A percentile compares a stretch with the other conserved stretches of the same genome.
Evolutionary conservation across 768 basidiomycete species (phyloP).

Genomic region (Amanita muscaria): DNA sequence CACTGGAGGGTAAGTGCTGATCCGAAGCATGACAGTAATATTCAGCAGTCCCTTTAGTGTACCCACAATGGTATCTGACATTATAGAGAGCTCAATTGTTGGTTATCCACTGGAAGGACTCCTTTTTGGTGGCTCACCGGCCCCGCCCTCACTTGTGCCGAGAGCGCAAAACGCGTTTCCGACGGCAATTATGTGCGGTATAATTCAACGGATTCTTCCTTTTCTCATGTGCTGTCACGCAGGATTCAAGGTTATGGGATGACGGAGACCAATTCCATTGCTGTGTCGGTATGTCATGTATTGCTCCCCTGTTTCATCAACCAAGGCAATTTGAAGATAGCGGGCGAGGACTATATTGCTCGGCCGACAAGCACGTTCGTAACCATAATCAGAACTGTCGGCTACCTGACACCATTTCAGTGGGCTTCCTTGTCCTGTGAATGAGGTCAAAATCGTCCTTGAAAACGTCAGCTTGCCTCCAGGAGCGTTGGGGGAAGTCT

Average conservation of each 20-base stretch:
- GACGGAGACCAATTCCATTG: constrained; percentile 46
- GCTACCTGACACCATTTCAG: constrained; percentile 13
- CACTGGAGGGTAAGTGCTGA: constrained; percentile 33
- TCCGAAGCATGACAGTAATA: not conserved
- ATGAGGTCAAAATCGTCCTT: constrained; percentile 36
- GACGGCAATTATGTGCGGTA: constrained; percentile 18
- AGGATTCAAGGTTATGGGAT: constrained; percentile 38
- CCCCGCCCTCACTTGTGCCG: constrained; percentile 26
- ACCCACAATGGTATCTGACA: constrained; percentile 46
- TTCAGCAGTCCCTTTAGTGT: constrained; percentile 23
- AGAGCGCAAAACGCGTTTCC: constrained; percentile 29
- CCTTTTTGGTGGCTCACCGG: constrained; percentile 34
- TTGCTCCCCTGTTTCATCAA: not conserved
- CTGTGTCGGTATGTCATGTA: constrained; percentile 22
- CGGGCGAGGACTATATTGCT: constrained; percentile 41
- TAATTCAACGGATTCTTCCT: no score
- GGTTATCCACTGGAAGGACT: constrained; percentile 29
- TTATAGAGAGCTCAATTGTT: constrained; percentile 32
- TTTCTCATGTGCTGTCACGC: not conserved
- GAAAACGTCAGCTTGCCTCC: constrained; percentile 21
- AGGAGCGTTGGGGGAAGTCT: constrained; percentile 32
- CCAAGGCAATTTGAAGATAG: constrained; percentile 16
- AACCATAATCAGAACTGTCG: not conserved
- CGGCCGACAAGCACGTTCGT: constrained; percentile 40
- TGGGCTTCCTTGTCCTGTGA: constrained; percentile 37